A percentile compares a stretch with the other conserved stretches of the same genome.
Conservation (phyloP, 192 early-diverging fungal species). For the Phycomyces nitens region DNA sequence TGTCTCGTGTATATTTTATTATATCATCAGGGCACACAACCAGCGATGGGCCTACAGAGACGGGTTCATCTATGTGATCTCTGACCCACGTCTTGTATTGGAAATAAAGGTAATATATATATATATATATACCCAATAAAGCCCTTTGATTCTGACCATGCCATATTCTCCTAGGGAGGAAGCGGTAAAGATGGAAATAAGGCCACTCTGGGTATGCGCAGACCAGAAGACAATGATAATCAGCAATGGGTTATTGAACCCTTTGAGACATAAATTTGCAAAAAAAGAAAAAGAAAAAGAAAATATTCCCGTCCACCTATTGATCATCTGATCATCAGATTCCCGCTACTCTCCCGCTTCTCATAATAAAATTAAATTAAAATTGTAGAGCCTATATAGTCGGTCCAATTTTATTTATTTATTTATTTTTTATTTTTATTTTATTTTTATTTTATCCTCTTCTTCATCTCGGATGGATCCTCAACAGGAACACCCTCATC, state of each 20-base stretch:
- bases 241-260: constrained; percentile 10
- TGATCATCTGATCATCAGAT: not conserved
- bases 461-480: constrained; percentile 5
- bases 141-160: no score
- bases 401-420: not conserved
- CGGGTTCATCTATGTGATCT: constrained; percentile 22
- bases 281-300: no score
- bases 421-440: not conserved
- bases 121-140: not conserved
- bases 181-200: not conserved
- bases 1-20: no score
- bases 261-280: not conserved
- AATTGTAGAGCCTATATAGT: no score
- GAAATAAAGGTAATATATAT: constrained; percentile 14
- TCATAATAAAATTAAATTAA: not conserved
- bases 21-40: constrained; percentile 23
- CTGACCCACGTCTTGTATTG: constrained; percentile 19
- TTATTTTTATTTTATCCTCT: constrained; percentile 2
- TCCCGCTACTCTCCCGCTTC: constrained; percentile 1
- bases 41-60: constrained; percentile 28
- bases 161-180: no score
- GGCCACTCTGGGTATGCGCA: not conserved
- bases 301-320: no score
- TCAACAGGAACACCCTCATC: constrained; percentile 1
- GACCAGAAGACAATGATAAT: constrained; percentile 2